Evolutionary conservation across 257 asterid genomes (phyloP), one percentile per base, ranked within the genome.

Genomic region (Solanum ossicruentum): DNA sequence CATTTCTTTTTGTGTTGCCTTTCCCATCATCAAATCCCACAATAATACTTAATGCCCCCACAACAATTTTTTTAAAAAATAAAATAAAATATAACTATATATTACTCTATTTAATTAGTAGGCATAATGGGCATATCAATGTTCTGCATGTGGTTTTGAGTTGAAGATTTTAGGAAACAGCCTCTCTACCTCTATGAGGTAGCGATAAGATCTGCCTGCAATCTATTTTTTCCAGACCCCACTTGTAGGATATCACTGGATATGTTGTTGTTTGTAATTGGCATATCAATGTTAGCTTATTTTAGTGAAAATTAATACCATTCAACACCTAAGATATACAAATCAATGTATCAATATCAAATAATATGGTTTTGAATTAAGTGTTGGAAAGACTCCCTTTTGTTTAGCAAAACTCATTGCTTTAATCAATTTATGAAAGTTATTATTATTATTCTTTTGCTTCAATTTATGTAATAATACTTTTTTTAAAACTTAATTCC

Each of bases 1-100:
- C 65, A 67, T 66, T 77, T 86, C 75, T 84, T 61, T 83, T 56
- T 86, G 83, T 83, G 83, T 77, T 90, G 66, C 88, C 85, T 65
- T 81, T 70, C 79, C 18, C 77, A 82, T 84, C 86, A 86, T 77
- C 82, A 77, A 77, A 77, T 77, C 63, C 23, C 82, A 51, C 63
- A 77, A 77, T 26, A 36, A 26, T 65, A 52, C 54, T 41, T 71
- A 69, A 41, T 43, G 32, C 6, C 18, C 28, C 80, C 49, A 70
- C 54, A 70, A 70, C 12, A 8, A 26, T 28, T 66, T 26, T 23
- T 66, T 7, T 43, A 8, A 43, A 7, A 55, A 0, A 7, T 0
- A 54, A 0, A 17, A 66, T 11, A 17, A 5, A 39, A 70, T 43
- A 28, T 5, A 39, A 70, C 20, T n/a, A 41, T 65, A 26, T 10